Evolutionary conservation across 768 basidiomycete genomes (phyloP).

Genomic region (Pleurotus ostreatus): DNA sequence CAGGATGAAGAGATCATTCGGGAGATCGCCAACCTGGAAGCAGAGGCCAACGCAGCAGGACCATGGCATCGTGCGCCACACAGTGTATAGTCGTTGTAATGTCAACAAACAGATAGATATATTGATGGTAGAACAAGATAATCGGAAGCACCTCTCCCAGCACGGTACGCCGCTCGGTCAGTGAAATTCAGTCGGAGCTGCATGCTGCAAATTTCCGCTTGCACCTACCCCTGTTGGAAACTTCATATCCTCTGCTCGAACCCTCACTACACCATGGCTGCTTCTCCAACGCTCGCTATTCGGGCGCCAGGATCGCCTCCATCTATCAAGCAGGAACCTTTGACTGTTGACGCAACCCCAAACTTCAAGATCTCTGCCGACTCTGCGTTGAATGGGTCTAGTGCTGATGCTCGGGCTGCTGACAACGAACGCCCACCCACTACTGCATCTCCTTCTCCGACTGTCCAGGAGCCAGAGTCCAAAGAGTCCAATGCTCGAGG

Average conservation of each 20-base stretch:
- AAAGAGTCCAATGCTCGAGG: slow-evolving; percentile 44
- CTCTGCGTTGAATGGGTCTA: slow-evolving; percentile 34
- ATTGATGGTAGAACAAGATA: too few species aligned
- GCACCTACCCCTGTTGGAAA: background rate
- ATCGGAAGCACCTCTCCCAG: too few species aligned
- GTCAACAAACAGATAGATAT: too few species aligned
- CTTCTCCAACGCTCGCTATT: slow-evolving; percentile 9
- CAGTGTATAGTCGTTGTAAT: too few species aligned
- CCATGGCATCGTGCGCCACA: slow-evolving; percentile 27
- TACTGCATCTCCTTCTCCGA: slow-evolving; percentile 41
- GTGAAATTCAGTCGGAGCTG: background rate
- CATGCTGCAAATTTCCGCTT: background rate
- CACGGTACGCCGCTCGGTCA: too few species aligned
- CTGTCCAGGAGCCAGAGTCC: slow-evolving; percentile 45
- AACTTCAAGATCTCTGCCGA: slow-evolving; percentile 29
- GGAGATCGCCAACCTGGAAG: slow-evolving; percentile 44
- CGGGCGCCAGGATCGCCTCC: slow-evolving; percentile 7
- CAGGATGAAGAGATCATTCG: slow-evolving; percentile 43
- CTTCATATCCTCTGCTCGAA: background rate
- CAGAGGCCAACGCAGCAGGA: slow-evolving; percentile 37
- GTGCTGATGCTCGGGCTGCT: slow-evolving; percentile 34
- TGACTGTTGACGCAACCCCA: background rate
- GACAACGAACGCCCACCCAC: slow-evolving; percentile 43
- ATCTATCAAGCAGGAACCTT: slow-evolving; percentile 7
- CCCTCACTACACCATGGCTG: slow-evolving; percentile 1